phyloP scores from a whole-genome alignment of 805 yeast species.

The Nakazawaea populi region DNA sequence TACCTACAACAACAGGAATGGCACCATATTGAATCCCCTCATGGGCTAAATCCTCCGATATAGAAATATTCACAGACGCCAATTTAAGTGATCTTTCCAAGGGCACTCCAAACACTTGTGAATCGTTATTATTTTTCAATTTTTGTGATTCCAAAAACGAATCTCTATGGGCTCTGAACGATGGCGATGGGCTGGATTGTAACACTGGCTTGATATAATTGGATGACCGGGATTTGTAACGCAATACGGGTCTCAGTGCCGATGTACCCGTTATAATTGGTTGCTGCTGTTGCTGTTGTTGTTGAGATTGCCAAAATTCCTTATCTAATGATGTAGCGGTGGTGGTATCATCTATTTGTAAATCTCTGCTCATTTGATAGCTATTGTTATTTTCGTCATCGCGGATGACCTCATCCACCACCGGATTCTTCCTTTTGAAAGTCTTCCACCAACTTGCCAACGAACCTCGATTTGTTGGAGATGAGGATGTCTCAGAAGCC shows the following conservation, averaged over 20 bases:
- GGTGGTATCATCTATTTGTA: not conserved
- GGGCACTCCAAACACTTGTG: constrained; percentile 74
- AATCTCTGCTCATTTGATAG: not conserved
- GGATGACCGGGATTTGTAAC: constrained; percentile 45
- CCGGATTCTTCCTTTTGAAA: constrained; percentile 15
- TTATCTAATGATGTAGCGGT: not conserved
- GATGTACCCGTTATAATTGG: no score
- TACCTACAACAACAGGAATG: constrained; percentile 92
- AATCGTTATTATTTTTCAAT: constrained; percentile 37
- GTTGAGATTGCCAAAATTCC: not conserved
- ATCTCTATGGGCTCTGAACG: constrained; percentile 43
- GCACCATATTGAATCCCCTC: constrained; percentile 75
- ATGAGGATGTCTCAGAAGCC: constrained; percentile 13
- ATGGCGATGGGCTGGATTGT: constrained; percentile 28
- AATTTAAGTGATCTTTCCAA: constrained; percentile 61
- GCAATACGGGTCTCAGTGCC: constrained; percentile 36
- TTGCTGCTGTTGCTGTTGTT: constrained; percentile 18
- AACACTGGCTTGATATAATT: constrained; percentile 29
- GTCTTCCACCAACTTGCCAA: constrained; percentile 26
- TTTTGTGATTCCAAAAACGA: constrained; percentile 37
- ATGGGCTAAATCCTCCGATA: constrained; percentile 49
- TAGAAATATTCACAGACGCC: constrained; percentile 73
- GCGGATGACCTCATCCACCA: not conserved
- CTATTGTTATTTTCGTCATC: not conserved
- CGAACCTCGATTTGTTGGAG: constrained; percentile 21